Evolutionary conservation across 176 grass and related monocot genomes (phyloP), one percentile per base, ranked within the genome.

Genomic region (Oryza punctata): DNA sequence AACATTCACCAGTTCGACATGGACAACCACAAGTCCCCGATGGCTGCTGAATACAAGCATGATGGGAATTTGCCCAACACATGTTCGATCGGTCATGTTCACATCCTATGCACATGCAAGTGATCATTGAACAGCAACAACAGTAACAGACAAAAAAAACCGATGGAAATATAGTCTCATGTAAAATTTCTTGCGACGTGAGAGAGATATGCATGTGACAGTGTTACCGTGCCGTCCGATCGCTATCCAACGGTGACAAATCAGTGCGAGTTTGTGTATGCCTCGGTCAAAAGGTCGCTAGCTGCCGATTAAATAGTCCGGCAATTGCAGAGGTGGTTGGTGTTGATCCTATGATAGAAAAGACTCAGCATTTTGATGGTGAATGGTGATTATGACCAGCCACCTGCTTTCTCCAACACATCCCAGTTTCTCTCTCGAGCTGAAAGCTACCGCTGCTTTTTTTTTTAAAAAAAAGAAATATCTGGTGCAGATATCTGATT

Each of bases 371-470:
- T 66, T 59, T 24, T 24, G 76, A 69, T 27, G 76, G 13, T 30
- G 23, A 7, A 37, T 18, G 66, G 30, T 21, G 86, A 72, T 7
- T 21, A 16, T 28, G 87, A 88, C 87, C 13, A 18, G 45, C 75
- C 35, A 84, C 68, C 87, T 15, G 68, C 78, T 30, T 30, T 37
- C 3, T 23, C 10, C 60, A 21, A 23, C 60, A 30, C 23, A 23
- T 23, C 30, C 38, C n/a, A 6, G 11, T 23, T 24, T 16, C 5
- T 63, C 45, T 70, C 18, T 13, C 7, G 1, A 32, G 15, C 15
- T 29, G n/a, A 29, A 59, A 60, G n/a, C 38, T 10, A 4, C 10
- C 5, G 26, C 71, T 50, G 44, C 71, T 18, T 49, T 0, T 27
- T 47, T 18, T 50, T 0, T 18, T 47, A 13, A 47, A 57, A 7